Base-by-base conservation (phyloP, 2,329 filamentous ascomycete genomes). In the Penicillium sp. region DNA sequence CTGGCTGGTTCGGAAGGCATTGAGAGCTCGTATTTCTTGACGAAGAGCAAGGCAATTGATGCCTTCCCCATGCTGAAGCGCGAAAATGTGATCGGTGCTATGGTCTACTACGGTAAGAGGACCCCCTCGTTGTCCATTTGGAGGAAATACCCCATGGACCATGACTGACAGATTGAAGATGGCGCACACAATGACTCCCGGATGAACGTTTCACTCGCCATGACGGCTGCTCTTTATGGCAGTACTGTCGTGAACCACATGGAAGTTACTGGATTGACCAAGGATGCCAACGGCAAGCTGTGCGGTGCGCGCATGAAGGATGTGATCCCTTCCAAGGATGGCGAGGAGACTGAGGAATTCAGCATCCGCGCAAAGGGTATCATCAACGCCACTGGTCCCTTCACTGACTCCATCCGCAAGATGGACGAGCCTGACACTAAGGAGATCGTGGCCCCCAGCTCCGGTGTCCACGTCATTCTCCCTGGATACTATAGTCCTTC, bases 131-230 rank as follows among this genome's bases (percentile, higher is more conserved):
- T 26, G 7, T 26, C 2, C 9, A 16, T 18, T 4, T 2, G 16
- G 21, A 21, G 18, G 9, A 9, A 21, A 3, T 3, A 6, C 2
- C 21, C 24, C 3, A 18, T n/a, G 23, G n/a, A 13, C 28, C 26
- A 23, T 39, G 39, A 48, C 58, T 65, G 54, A 68, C 49, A 28
- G 5, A 31, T 7, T 26, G 23, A 52, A 82, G 90, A 95, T 75
- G 90, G 90, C 63, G 89, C 89, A 28, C 90, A 95, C 75, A 95
- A 95, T 67, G 90, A 95, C 72, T 94, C 90, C 18, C 84, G 90
- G 45, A 95, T 95, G 90, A 95, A 95, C 68, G 87, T 94, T 26
- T 92, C 89, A 8, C 79, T 95, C 52, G 90, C 89, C 18, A 89
- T 93, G 84, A 95, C 90, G 16, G 89, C 90, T 51, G 89, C 90